phyloP scores from a whole-genome alignment of 306 rosid genomes.

The Cyclanthera cordifolia region DNA sequence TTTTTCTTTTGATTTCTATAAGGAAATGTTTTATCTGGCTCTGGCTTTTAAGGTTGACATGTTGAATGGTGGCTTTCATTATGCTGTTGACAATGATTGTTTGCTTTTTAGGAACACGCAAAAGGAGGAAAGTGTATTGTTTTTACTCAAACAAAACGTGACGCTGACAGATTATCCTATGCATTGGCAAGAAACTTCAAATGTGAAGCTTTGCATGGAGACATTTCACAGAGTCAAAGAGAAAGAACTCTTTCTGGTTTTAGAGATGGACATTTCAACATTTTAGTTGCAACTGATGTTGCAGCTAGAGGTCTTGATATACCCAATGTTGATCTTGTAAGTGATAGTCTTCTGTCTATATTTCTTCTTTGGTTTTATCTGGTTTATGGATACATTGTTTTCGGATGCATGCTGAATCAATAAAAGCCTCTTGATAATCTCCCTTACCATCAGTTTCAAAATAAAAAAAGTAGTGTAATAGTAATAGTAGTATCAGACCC shows the following conservation, averaged over 20 bases:
- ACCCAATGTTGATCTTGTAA: conserved; percentile 96
- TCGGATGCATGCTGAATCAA: neutral
- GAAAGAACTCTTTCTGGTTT: conserved; percentile 90
- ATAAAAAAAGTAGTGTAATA: neutral
- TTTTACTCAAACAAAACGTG: conserved; percentile 98
- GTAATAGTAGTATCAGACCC: neutral
- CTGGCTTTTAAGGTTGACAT: neutral
- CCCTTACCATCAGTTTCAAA: neutral
- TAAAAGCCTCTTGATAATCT: neutral
- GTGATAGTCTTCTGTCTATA: conserved; percentile 16
- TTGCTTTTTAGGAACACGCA: conserved; percentile 59
- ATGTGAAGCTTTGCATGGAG: conserved; percentile 97
- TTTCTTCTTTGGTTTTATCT: neutral
- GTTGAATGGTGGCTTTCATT: neutral
- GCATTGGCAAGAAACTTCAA: conserved; percentile 42
- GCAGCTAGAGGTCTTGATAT: conserved; percentile 96
- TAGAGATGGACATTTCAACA: conserved; percentile 66
- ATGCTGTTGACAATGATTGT: neutral
- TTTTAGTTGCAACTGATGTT: conserved; percentile 93
- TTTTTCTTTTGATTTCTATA: neutral
- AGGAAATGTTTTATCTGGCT: neutral
- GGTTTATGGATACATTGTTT: neutral
- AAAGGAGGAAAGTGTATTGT: conserved; percentile 95
- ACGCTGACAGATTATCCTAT: conserved; percentile 80
- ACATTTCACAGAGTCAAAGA: conserved; percentile 82